These are phyloP conservation scores for Leucocoprinus sp. DNA, from an alignment of 768 basidiomycete species.

Conservation along the genomic window DNA sequence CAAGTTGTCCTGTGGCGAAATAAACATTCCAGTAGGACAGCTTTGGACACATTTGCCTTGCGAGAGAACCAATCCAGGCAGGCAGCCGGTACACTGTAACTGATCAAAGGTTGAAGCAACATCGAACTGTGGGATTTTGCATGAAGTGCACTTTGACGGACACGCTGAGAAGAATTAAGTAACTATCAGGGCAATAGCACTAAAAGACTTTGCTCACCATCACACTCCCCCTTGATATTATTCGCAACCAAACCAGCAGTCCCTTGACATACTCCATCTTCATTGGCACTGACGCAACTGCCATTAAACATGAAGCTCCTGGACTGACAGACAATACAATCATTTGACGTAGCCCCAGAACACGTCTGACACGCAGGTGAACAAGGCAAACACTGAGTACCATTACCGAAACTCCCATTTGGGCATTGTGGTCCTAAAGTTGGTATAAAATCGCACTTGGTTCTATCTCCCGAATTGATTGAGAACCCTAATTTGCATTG, in stretches of 20 bases:
- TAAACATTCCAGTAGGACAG: conserved; percentile 70
- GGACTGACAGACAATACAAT: conserved; percentile 62
- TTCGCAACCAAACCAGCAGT: conserved; percentile 64
- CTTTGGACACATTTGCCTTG: conserved; percentile 58
- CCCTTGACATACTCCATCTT: conserved; percentile 65
- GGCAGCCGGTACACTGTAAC: conserved; percentile 68
- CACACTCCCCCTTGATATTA: conserved; percentile 76
- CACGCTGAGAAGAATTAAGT: conserved; percentile 43
- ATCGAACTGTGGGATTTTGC: conserved; percentile 66
- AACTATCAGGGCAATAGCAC: background rate
- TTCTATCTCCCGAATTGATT: conserved; percentile 54
- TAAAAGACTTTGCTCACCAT: conserved; percentile 45
- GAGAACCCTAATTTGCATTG: conserved; percentile 67
- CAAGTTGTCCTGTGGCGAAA: conserved; percentile 61
- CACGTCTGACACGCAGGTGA: conserved; percentile 67
- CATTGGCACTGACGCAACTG: conserved; percentile 57
- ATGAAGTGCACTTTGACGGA: conserved; percentile 74
- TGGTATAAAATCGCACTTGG: conserved; percentile 53
- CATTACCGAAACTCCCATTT: conserved; percentile 51
- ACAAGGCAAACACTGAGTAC: conserved; percentile 47
- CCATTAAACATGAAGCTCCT: conserved; percentile 61
- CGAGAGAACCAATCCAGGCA: conserved; percentile 69
- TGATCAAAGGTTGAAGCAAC: conserved; percentile 56
- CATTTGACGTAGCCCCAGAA: conserved; percentile 53
- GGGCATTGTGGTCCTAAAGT: conserved; percentile 53